Conservation (phyloP, 1,139 yeast species). For the Geotrichum phurueaensis region DNA sequence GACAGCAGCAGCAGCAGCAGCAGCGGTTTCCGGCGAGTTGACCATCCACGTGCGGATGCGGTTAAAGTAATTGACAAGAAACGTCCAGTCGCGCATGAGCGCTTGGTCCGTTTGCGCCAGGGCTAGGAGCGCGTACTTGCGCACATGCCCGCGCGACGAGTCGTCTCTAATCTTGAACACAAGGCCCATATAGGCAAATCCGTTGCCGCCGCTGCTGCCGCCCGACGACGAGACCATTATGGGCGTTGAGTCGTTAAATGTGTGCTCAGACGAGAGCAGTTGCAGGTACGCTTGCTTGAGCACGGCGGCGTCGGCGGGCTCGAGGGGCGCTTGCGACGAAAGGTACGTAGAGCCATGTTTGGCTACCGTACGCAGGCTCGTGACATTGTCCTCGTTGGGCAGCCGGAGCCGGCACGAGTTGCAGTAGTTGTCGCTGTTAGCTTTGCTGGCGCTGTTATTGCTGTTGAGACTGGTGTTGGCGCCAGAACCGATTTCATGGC, state of each 20-base stretch:
- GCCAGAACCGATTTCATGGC: no score
- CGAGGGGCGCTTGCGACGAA: slow-evolving; percentile 62
- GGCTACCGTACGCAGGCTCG: slow-evolving; percentile 2
- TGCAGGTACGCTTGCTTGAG: slow-evolving; percentile 43
- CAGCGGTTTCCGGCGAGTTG: slow-evolving; percentile 37
- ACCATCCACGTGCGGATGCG: slow-evolving; percentile 50
- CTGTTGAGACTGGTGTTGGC: neutral
- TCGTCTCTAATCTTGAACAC: slow-evolving; percentile 64
- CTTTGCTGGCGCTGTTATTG: neutral
- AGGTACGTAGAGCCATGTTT: slow-evolving; percentile 1
- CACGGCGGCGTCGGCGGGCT: slow-evolving; percentile 48
- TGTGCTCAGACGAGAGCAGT: slow-evolving; percentile 66
- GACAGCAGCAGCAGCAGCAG: slow-evolving; percentile 23
- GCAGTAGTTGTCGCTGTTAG: slow-evolving; percentile 18
- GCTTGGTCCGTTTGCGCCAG: slow-evolving; percentile 53
- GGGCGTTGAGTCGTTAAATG: slow-evolving; percentile 60
- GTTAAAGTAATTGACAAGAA: slow-evolving; percentile 46
- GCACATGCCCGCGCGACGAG: slow-evolving; percentile 72
- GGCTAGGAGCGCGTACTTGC: slow-evolving; percentile 63
- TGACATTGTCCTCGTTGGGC: slow-evolving; percentile 18
- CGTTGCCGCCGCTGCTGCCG: neutral
- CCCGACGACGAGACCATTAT: slow-evolving; percentile 62
- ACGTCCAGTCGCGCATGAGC: slow-evolving; percentile 53
- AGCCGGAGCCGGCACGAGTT: slow-evolving; percentile 25
- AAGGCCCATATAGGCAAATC: slow-evolving; percentile 46